These are phyloP conservation scores for Lasiodiplodia citricola DNA, from an alignment of 2,329 filamentous ascomycete genomes.

Conservation along the genomic window DNA sequence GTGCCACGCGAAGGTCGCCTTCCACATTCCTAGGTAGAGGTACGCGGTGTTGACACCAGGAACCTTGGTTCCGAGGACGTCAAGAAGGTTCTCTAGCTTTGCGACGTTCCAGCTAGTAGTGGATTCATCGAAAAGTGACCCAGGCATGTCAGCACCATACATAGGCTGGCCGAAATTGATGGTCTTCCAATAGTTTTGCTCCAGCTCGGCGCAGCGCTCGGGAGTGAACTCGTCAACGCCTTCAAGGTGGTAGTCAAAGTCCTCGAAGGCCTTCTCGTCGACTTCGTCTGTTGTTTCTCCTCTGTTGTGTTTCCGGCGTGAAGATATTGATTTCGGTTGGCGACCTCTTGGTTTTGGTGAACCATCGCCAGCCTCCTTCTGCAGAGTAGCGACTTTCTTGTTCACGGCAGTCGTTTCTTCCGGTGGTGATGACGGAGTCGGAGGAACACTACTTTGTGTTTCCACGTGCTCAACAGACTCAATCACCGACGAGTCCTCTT, in stretches of 20 bases:
- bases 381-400: conserved; percentile 32
- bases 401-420: conserved; percentile 18
- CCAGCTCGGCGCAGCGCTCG: conserved; percentile 91
- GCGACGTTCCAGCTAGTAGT: conserved; percentile 92
- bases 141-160: conserved; percentile 96
- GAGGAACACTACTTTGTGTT: conserved; percentile 39
- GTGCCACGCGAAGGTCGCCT: conserved; percentile 99
- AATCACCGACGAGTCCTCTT: conserved; percentile 34
- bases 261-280: conserved; percentile 87
- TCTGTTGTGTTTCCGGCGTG: conserved; percentile 83
- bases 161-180: conserved; percentile 92
- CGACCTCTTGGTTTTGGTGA: conserved; percentile 60
- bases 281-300: conserved; percentile 78
- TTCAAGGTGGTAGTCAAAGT: conserved; percentile 89
- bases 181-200: conserved; percentile 96
- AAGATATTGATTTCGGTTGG: conserved; percentile 76
- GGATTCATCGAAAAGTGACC: conserved; percentile 87
- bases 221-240: conserved; percentile 83
- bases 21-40: conserved; percentile 99
- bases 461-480: conserved; percentile 37
- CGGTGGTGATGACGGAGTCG: conserved; percentile 51
- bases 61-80: conserved; percentile 92
- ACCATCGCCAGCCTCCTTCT: conserved; percentile 48
- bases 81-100: conserved; percentile 89
- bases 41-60: conserved; percentile 98